These are phyloP conservation scores for Microsporum ferrugineum DNA, from an alignment of 2,329 filamentous ascomycete genomes.

Conservation along the genomic window DNA sequence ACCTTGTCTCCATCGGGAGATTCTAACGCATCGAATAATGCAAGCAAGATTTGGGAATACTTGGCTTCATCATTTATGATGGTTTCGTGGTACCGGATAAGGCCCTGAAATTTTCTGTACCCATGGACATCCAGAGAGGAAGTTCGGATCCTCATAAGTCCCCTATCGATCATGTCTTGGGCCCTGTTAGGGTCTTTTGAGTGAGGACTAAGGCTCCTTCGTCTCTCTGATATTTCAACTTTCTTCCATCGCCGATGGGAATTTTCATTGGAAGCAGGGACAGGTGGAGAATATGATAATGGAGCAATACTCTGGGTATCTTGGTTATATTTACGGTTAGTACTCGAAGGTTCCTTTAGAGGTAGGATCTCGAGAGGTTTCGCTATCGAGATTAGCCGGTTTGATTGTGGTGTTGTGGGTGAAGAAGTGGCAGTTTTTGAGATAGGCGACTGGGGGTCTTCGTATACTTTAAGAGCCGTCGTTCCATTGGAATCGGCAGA, in stretches of 20 bases:
- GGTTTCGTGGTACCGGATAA: slow-evolving; percentile 29
- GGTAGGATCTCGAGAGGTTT: slow-evolving; percentile 31
- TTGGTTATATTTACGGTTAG: slow-evolving; percentile 20
- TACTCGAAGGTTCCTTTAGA: slow-evolving; percentile 25
- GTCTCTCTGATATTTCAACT: slow-evolving; percentile 20
- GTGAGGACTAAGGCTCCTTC: slow-evolving; percentile 28
- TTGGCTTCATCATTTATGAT: slow-evolving; percentile 27
- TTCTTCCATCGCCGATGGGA: slow-evolving; percentile 25
- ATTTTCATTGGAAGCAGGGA: slow-evolving; percentile 15
- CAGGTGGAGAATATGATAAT: slow-evolving; percentile 4
- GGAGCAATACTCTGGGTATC: slow-evolving; percentile 10
- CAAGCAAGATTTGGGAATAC: slow-evolving; percentile 29
- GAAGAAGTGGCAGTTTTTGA: slow-evolving; percentile 16
- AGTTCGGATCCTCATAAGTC: slow-evolving; percentile 26
- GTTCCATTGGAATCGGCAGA: slow-evolving; percentile 3
- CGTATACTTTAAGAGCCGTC: slow-evolving; percentile 37
- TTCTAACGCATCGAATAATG: slow-evolving; percentile 30
- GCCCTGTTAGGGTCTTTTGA: slow-evolving; percentile 30
- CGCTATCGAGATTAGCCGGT: slow-evolving; percentile 18
- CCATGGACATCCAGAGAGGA: slow-evolving; percentile 31
- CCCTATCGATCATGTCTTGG: slow-evolving; percentile 30
- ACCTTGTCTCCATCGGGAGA: slow-evolving; percentile 20
- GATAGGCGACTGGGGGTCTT: slow-evolving; percentile 38
- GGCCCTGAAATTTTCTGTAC: slow-evolving; percentile 33
- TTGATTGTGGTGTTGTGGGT: slow-evolving; percentile 13